Evolutionary conservation across 148 eudicot species (phyloP).

Genomic region (Tetragonia tetragonoides): DNA sequence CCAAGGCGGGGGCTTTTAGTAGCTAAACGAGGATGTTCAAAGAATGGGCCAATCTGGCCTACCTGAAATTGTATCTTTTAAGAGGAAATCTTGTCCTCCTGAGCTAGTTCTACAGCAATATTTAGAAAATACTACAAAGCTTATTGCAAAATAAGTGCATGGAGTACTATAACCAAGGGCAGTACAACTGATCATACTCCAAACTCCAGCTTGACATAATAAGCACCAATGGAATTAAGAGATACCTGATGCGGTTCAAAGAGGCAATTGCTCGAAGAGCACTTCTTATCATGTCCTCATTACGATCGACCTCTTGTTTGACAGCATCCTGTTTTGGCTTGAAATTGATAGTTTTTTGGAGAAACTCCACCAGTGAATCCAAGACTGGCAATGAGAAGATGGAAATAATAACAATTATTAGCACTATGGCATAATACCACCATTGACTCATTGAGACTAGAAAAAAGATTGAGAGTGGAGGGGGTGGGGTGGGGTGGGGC

Average conservation of each 20-base stretch:
- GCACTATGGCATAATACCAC: background rate
- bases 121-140: too few relatives aligned
- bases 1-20: too few relatives aligned
- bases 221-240: background rate
- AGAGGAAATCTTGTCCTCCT: too few relatives aligned
- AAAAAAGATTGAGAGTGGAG: background rate
- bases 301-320: slow-evolving; percentile 99
- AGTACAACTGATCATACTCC: background rate
- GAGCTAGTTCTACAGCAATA: too few relatives aligned
- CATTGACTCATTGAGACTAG: background rate
- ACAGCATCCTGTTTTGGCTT: slow-evolving; percentile 98
- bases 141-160: too few relatives aligned
- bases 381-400: slow-evolving; percentile 53
- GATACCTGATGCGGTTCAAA: slow-evolving; percentile 75
- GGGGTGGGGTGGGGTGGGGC: background rate
- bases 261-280: slow-evolving; percentile 91
- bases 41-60: too few relatives aligned
- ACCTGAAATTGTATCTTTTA: too few relatives aligned
- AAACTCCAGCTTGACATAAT: background rate
- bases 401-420: slow-evolving; percentile 2
- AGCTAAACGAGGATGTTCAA: too few relatives aligned
- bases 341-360: slow-evolving; percentile 78
- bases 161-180: too few relatives aligned
- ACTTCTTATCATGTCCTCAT: slow-evolving; percentile 97
- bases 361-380: slow-evolving; percentile 98